Evolutionary conservation across 1,284 basidiomycete genomes (phyloP).

Genomic region (Ustilago xerochloae): DNA sequence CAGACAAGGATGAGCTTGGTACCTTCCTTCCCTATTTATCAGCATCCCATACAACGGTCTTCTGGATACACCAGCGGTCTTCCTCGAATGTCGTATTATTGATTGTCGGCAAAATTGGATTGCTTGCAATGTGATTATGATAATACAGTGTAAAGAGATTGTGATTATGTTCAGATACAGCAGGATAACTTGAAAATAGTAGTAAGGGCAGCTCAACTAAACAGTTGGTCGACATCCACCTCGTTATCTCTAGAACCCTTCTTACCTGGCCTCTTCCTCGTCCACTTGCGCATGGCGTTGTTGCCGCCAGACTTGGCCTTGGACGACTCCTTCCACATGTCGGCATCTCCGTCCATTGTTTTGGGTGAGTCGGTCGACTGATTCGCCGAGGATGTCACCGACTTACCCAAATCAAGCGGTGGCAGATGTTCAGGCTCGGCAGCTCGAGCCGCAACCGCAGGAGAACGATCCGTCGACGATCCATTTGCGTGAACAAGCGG

Average conservation of each 20-base stretch:
- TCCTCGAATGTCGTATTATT: no score
- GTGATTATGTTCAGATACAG: conserved; percentile 4
- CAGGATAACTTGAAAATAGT: neutral
- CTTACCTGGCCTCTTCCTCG: conserved; percentile 11
- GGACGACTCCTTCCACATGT: conserved; percentile 28
- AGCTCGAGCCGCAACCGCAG: neutral
- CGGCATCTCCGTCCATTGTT: conserved; percentile 11
- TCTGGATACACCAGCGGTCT: no score
- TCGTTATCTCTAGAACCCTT: conserved; percentile 9
- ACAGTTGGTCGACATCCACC: conserved; percentile 34
- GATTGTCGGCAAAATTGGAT: no score
- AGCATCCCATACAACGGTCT: no score
- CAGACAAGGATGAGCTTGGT: no score
- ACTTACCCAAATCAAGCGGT: conserved; percentile 13
- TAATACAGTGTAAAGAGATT: conserved; percentile 8
- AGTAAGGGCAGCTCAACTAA: neutral
- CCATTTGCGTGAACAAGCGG: conserved; percentile 3
- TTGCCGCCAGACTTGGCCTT: conserved; percentile 9
- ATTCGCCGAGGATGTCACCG: neutral
- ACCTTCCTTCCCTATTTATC: no score
- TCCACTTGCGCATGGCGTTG: conserved; percentile 29
- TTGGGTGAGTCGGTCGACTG: conserved; percentile 7
- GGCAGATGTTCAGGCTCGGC: conserved; percentile 13
- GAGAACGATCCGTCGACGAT: conserved; percentile 5
- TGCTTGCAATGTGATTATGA: neutral